Evolutionary conservation across 164 flowering plant species (phyloP).

Genomic region (Euptelea pleiosperma): DNA sequence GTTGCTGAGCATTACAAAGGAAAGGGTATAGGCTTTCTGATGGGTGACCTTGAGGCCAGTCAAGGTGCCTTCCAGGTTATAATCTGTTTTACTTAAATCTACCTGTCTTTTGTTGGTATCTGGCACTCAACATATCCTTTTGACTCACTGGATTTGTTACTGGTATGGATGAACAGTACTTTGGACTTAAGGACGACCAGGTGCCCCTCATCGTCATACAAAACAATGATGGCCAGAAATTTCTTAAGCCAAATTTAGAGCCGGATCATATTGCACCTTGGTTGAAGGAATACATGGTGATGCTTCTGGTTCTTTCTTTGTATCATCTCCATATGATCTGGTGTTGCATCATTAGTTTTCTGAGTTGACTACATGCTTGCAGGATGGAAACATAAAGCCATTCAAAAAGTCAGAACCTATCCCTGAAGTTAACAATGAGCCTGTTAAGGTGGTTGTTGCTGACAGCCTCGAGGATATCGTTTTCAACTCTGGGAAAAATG

Average conservation of each 20-base stretch:
- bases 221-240: conserved; percentile 54
- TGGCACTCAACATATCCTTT: background rate
- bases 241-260: conserved; percentile 55
- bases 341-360: background rate
- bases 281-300: conserved; percentile 80
- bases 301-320: conserved; percentile 2
- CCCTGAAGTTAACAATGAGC: conserved; percentile 80
- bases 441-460: conserved; percentile 95
- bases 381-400: conserved; percentile 68
- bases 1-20: conserved; percentile 57
- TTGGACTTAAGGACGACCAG: conserved; percentile 70
- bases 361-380: conserved; percentile 17
- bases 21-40: conserved; percentile 56
- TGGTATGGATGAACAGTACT: conserved; percentile 51
- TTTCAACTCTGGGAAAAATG: conserved; percentile 84
- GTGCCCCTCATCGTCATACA: conserved; percentile 75
- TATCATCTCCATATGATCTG: background rate
- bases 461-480: conserved; percentile 74
- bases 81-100: background rate
- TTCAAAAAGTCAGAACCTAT: conserved; percentile 75
- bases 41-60: conserved; percentile 79
- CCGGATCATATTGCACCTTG: conserved; percentile 72
- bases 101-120: background rate
- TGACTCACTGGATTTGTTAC: conserved; percentile 1
- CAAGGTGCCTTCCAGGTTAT: conserved; percentile 74